Evolutionary conservation across 805 yeast genomes (phyloP).

Genomic region (Metschnikowia kofuensis): DNA sequence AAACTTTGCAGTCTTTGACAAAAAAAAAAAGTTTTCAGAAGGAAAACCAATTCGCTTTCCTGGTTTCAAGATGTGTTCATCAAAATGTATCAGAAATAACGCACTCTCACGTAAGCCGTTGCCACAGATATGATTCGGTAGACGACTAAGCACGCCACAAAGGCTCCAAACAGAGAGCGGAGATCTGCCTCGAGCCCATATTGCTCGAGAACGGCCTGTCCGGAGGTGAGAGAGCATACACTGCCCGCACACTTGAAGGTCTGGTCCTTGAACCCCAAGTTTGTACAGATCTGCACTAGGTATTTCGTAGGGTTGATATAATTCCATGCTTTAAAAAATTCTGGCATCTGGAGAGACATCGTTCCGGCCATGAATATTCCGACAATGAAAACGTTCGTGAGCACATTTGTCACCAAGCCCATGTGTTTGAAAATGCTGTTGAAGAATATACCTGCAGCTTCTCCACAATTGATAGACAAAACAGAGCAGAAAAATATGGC

Average conservation of each 20-base stretch:
- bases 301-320: constrained; percentile 78
- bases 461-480: constrained; percentile 69
- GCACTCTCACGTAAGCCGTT: constrained; percentile 26
- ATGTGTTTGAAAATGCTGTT: constrained; percentile 70
- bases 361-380: constrained; percentile 85
- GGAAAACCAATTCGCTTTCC: no score
- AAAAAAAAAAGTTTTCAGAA: no score
- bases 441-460: constrained; percentile 77
- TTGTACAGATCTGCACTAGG: constrained; percentile 58
- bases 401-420: constrained; percentile 76
- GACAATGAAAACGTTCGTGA: constrained; percentile 61
- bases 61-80: no score
- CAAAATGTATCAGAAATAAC: constrained; percentile 17
- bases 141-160: constrained; percentile 38
- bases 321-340: constrained; percentile 65
- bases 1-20: no score
- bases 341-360: constrained; percentile 73
- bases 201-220: constrained; percentile 52
- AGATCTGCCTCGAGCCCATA: constrained; percentile 44
- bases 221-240: constrained; percentile 49
- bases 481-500: constrained; percentile 54
- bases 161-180: constrained; percentile 35
- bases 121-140: constrained; percentile 38
- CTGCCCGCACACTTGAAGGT: constrained; percentile 48
- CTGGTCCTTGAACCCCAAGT: constrained; percentile 53